Evolutionary conservation across 2,329 filamentous ascomycete genomes (phyloP), one percentile per base, ranked within the genome.

Genomic region (Dactylellina parvicollis): DNA sequence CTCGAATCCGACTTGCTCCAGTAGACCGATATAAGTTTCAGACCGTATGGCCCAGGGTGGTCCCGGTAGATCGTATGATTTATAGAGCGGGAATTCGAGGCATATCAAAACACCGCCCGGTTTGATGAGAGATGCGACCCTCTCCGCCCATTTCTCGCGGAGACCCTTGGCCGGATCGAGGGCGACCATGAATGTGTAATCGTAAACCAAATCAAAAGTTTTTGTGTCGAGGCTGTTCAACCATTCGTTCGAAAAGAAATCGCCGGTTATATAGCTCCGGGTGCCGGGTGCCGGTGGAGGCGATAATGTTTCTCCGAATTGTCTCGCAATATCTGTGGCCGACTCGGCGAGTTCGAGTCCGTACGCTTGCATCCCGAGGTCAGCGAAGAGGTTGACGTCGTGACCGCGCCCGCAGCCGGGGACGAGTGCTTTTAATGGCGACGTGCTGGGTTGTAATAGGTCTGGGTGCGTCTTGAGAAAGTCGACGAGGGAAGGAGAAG

Each of bases 321-420:
- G 26, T 47, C 56, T 66, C n/a, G 76, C 75, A 20, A 65, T 59
- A 24, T 82, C 78, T 4, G 84, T 73, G 1, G 83, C 87, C 16
- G 81, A 82, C 9, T 82, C 78, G 40, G 88, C 88, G 64, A 86
- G 85, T 78, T 96, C 92, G 1, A 96, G 81, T 0, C 91, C 92
- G 77, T 87, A 88, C 0, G 88, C 88, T 80, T 96, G 89, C 79
- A 91, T 96, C 0, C 92, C 92, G 77, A 89, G 86, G 10, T 87
- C 86, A 57, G 88, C 86, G 46, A 96, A 84, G 38, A 96, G 83
- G 12, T 92, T 83, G 1, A 92, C 90, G 81, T 96, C 92, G 78
- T 95, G 90, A 3, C 92, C 92, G 49, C 86, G 86, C 0, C 92
- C 92, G 80, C 92, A 96, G 2, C 92, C 92, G 0, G 76, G 92